Evolutionary conservation across 148 eudicot species (phyloP), one percentile per base, ranked within the genome.

Genomic region (Vaccinium myrtillus): DNA sequence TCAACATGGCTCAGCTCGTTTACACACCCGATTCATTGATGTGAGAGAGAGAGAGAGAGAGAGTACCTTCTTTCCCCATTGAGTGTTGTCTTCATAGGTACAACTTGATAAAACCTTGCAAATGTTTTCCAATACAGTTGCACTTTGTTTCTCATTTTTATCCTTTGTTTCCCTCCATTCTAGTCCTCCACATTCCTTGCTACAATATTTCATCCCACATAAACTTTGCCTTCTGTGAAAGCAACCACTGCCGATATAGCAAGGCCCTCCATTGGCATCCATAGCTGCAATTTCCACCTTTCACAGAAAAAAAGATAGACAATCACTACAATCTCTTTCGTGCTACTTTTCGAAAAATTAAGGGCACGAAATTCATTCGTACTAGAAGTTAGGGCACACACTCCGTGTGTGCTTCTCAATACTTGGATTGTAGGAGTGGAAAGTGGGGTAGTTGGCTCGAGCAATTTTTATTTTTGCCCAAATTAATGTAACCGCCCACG

Each of bases 51-150:
- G 46, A 43, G 73, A 59, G 82, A 81, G 39, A 46, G 83, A 65
- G 83, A 81, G 50, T 8, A 82, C 84, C 65, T 82, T 65, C 19
- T 51, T 70, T 50, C 84, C 84, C 84, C 84, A 82, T 70, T 70
- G 50, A 71, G 84, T 82, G 78, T 82, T 82, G 2, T 82, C 84
- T 82, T 82, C 84, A 36, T 51, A 82, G 30, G 65, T 53, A 21
- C 78, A 70, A 32, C 65, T 82, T 70, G 84, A 78, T 27, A 50
- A 25, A n/a, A 51, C 65, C 8, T 82, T 70, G 78, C 65, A 30
- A 1, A 12, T 71, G 19, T 82, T 78, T 16, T 82, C 78, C 18
- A 82, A 25, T 3, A 21, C 51, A 71, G 1, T 32, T 50, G 78
- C 78, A 32, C 50, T 71, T 82, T 71, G 63, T 30, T 82, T 53